Evolutionary conservation across 1,284 basidiomycete genomes (phyloP).

Genomic region (Amylostereum areolatum): DNA sequence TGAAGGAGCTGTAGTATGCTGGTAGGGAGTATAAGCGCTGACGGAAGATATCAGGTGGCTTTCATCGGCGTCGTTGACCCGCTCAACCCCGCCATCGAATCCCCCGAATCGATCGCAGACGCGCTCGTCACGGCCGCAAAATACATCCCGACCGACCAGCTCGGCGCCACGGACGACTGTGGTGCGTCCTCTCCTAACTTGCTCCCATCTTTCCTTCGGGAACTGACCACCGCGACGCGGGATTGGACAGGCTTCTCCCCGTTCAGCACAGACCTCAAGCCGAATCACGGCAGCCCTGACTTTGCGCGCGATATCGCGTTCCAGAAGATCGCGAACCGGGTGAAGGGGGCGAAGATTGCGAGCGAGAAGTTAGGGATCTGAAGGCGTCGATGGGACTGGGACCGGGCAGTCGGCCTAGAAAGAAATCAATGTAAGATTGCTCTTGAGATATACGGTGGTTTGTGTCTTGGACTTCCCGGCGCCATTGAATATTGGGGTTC

Average conservation of each 20-base stretch:
- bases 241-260: constrained; percentile 13
- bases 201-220: neutral
- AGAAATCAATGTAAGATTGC: too few relatives aligned
- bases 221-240: neutral
- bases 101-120: constrained; percentile 12
- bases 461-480: too few relatives aligned
- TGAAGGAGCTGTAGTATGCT: too few relatives aligned
- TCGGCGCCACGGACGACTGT: constrained; percentile 19
- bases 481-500: too few relatives aligned
- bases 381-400: too few relatives aligned
- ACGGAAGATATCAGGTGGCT: constrained; percentile 11
- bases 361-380: constrained; percentile 13
- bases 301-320: constrained; percentile 16
- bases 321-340: constrained; percentile 15
- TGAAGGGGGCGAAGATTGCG: constrained; percentile 14
- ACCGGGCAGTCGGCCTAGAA: too few relatives aligned
- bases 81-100: constrained; percentile 14
- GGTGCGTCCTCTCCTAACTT: constrained; percentile 4
- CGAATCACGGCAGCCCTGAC: constrained; percentile 14
- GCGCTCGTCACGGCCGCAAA: constrained; percentile 13
- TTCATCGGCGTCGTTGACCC: constrained; percentile 17
- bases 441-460: too few relatives aligned
- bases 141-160: constrained; percentile 15
- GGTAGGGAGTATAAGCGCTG: too few relatives aligned
- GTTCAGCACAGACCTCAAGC: constrained; percentile 16